Evolutionary conservation across 441 rosid species (phyloP).

Genomic region (Brassica balearica): DNA sequence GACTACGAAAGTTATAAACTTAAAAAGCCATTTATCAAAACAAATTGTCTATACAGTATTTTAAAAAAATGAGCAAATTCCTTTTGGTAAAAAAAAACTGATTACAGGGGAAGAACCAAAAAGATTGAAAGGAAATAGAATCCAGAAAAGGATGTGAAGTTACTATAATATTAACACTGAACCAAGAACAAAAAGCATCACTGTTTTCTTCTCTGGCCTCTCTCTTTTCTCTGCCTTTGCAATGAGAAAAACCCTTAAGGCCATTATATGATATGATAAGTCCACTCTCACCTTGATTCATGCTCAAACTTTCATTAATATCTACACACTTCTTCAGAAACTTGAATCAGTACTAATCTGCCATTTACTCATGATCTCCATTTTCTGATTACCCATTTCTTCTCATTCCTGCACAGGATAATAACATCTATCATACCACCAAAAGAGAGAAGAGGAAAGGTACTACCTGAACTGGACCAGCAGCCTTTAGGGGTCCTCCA

Average conservation of each 20-base stretch:
- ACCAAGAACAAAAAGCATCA: conserved; percentile 47
- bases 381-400: background rate
- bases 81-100: background rate
- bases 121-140: conserved; percentile 22
- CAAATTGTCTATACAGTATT: conserved; percentile 8
- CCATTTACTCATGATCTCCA: no score
- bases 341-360: conserved; percentile 3
- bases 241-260: conserved; percentile 29
- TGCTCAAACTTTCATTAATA: conserved; percentile 15
- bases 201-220: background rate
- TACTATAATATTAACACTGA: conserved; percentile 17
- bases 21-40: background rate
- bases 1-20: no score
- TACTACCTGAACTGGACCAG: conserved; percentile 90
- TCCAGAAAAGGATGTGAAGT: conserved; percentile 28
- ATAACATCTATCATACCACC: conserved; percentile 43
- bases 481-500: conserved; percentile 78
- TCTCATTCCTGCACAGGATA: conserved; percentile 28
- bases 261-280: conserved; percentile 22
- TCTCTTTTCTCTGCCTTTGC: conserved; percentile 18
- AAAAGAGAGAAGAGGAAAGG: conserved; percentile 35
- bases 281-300: conserved; percentile 31
- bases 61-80: conserved; percentile 4
- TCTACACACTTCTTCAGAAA: conserved; percentile 25
- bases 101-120: background rate